Evolutionary conservation across 306 rosid species (phyloP), one percentile per base, ranked within the genome.

Genomic region (Prinsepia uniflora): DNA sequence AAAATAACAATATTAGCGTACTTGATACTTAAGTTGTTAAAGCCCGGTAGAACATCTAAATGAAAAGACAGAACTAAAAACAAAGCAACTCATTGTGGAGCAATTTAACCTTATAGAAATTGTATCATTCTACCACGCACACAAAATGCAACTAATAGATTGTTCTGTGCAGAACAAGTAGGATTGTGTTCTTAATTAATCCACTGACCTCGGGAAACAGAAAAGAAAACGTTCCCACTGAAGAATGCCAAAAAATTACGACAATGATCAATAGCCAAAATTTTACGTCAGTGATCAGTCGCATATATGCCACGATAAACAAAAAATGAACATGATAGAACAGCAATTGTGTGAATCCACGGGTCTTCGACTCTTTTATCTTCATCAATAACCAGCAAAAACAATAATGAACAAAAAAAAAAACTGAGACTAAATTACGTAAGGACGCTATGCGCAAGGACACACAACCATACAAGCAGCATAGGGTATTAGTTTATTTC

Each of bases 1-100:
- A 64, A 72, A 74, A 11, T 17, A 74, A 7, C 14, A 6, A 7
- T 7, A 67, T 47, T 30, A 52, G 48, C 40, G 64, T 9, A 74
- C 22, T 54, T 11, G 36, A 19, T 45, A 65, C 20, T 68, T 63
- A 53, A 59, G 14, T 45, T 41, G 9, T 11, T 0, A n/a, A 44
- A 34, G 65, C 63, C n/a, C 4, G 13, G 42, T 58, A 12, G 2
- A 58, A 34, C 20, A 58, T 12, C 18, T 58, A 30, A 12, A 58
- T 44, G 19, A 68, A 68, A 49, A 17, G 48, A 36, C 18, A 53
- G 48, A 10, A 53, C 19, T 4, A 10, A 24, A 8, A 0, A 10
- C 54, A 54, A 54, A 44, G 3, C 65, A 70, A 70, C 7, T 50
- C 36, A 34, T 47, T 41, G 9, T 47, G 56, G 22, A 18, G 58